phyloP scores from a whole-genome alignment of 768 basidiomycete species.

The Macrolepiota albuminosa region DNA sequence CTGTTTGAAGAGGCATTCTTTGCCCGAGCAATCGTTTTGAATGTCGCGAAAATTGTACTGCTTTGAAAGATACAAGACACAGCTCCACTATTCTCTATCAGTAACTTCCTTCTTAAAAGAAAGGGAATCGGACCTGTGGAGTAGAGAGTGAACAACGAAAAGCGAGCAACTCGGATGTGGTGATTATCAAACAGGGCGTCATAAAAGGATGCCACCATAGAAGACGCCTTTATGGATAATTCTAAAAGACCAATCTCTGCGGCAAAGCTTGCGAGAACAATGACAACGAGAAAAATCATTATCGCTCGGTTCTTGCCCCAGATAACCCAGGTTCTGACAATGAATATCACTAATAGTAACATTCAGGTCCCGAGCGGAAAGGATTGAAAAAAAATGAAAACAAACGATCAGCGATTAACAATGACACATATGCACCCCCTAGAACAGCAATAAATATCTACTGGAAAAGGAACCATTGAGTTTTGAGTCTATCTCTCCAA shows the following conservation, averaged over 20 bases:
- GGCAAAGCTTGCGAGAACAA: background rate
- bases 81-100: background rate
- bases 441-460: too few species aligned
- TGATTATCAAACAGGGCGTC: too few species aligned
- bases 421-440: too few species aligned
- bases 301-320: background rate
- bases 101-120: background rate
- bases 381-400: too few species aligned
- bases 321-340: background rate
- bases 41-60: background rate
- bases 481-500: too few species aligned
- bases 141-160: background rate
- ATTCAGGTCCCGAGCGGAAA: too few species aligned
- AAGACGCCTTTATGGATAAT: background rate
- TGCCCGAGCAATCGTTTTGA: background rate
- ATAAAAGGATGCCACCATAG: background rate
- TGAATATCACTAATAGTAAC: background rate
- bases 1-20: background rate
- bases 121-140: background rate
- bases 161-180: background rate
- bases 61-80: background rate
- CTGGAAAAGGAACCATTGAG: too few species aligned
- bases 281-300: background rate
- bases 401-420: too few species aligned
- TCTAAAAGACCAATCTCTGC: background rate